These are phyloP conservation scores for Cichorium intybus DNA, from an alignment of 140 eudicot genomes.

Conservation along the genomic window DNA sequence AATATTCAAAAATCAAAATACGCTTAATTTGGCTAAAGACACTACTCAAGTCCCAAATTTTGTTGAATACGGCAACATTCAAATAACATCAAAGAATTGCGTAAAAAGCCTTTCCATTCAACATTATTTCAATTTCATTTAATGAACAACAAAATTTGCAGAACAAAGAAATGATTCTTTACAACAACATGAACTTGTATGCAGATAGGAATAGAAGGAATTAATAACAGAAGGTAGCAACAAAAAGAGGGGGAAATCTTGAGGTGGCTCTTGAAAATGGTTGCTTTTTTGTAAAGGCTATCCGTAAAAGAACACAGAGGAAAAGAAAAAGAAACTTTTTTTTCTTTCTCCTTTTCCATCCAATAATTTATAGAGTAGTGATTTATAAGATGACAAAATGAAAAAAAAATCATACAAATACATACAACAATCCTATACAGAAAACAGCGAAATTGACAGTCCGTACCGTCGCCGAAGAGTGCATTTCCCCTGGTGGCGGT, in stretches of 20 bases:
- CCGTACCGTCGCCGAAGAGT: constrained; percentile 35
- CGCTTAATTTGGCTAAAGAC: neutral
- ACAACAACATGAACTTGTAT: constrained; percentile 26
- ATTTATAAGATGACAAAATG: constrained; percentile 21
- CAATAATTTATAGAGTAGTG: constrained; percentile 26
- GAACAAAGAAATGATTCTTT: constrained; percentile 6
- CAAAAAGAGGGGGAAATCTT: constrained; percentile 1
- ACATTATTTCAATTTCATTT: neutral
- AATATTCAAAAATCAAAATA: too few relatives aligned
- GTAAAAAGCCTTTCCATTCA: constrained; percentile 7
- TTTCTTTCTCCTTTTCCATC: constrained; percentile 22
- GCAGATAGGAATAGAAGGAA: constrained; percentile 11
- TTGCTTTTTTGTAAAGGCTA: neutral
- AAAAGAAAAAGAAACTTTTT: constrained; percentile 28
- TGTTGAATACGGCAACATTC: neutral
- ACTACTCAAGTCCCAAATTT: neutral
- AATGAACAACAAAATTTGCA: constrained; percentile 8
- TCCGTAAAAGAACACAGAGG: constrained; percentile 7
- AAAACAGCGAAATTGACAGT: constrained; percentile 24
- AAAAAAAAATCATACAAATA: constrained; percentile 35
- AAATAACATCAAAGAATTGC: neutral
- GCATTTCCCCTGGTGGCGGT: constrained; percentile 47
- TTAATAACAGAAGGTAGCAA: neutral
- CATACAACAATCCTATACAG: constrained; percentile 52
- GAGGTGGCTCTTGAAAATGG: constrained; percentile 8